Percentiles rank a stretch among this genome's conserved stretches.
Conservation (phyloP, 2,329 filamentous ascomycete genomes). For the Verruconis gallopava region DNA sequence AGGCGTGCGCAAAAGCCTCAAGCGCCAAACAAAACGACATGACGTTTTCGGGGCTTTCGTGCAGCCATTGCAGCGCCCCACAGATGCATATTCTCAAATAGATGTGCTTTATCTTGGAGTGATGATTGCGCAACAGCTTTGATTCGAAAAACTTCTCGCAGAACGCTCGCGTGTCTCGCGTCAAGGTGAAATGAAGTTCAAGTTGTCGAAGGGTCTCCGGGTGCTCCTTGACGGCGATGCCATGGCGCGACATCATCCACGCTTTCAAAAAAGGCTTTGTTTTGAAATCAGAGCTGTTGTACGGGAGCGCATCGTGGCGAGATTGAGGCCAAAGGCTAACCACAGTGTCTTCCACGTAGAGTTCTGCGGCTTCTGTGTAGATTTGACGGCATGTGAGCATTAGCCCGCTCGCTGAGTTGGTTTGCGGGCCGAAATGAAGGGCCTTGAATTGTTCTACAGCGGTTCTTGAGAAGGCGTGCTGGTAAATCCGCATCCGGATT, state of each 20-base stretch:
- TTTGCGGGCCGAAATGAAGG: neutral
- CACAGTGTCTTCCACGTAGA: slow-evolving; percentile 30
- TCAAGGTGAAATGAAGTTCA: neutral
- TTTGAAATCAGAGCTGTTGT: neutral
- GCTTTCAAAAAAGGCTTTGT: neutral
- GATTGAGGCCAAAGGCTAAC: slow-evolving; percentile 10
- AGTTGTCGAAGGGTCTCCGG: neutral
- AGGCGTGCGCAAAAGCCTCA: neutral
- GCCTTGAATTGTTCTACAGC: neutral
- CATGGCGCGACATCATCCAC: neutral
- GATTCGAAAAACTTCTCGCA: neutral
- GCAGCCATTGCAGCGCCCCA: neutral
- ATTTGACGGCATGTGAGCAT: slow-evolving; percentile 28
- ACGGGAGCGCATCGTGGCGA: neutral
- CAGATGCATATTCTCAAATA: neutral
- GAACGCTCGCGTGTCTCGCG: neutral
- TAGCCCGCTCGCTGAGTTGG: slow-evolving; percentile 16
- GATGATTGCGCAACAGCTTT: neutral
- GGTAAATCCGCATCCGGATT: neutral
- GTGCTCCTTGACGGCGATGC: neutral
- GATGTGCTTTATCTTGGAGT: neutral
- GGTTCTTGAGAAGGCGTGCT: neutral
- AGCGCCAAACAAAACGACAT: neutral
- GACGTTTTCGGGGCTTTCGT: neutral
- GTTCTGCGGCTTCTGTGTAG: slow-evolving; percentile 27